A percentile compares a stretch with the other conserved stretches of the same genome.
These are phyloP conservation scores for Jackrogersella multiformis DNA, from an alignment of 495 filamentous ascomycete genomes.

Conservation along the genomic window DNA sequence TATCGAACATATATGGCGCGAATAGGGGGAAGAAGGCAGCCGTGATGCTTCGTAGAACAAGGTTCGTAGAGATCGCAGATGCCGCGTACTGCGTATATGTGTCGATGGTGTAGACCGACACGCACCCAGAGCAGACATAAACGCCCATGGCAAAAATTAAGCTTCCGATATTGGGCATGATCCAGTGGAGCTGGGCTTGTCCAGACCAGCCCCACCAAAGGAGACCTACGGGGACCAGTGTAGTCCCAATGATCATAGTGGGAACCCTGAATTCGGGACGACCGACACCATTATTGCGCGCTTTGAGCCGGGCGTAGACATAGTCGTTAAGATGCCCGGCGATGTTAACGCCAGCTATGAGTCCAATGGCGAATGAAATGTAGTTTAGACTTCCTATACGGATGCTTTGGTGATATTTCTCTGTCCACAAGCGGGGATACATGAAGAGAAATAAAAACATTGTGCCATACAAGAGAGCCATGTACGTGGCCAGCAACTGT, in stretches of 20 bases:
- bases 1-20: constrained; percentile 56
- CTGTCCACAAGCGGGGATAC: constrained; percentile 59
- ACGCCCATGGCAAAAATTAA: constrained; percentile 56
- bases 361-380: constrained; percentile 58
- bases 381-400: constrained; percentile 58
- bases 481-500: constrained; percentile 49
- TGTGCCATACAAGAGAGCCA: constrained; percentile 47
- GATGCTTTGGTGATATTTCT: constrained; percentile 53
- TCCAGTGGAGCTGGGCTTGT: constrained; percentile 50
- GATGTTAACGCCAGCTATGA: constrained; percentile 37
- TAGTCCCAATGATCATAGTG: constrained; percentile 46
- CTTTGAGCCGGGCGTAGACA: constrained; percentile 50
- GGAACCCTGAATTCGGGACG: constrained; percentile 63
- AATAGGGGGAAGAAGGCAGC: constrained; percentile 61
- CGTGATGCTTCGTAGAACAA: constrained; percentile 56
- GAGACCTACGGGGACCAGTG: constrained; percentile 50
- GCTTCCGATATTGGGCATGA: constrained; percentile 63
- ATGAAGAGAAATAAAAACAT: constrained; percentile 57
- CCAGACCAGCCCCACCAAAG: constrained; percentile 58
- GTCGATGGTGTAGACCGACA: constrained; percentile 65
- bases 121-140: constrained; percentile 55
- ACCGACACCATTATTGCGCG: constrained; percentile 57
- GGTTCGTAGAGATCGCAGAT: constrained; percentile 54
- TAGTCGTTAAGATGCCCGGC: constrained; percentile 47
- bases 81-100: constrained; percentile 63